Percentiles rank a stretch among this genome's conserved stretches.
Evolutionary conservation across 2,329 filamentous ascomycete species (phyloP).

Genomic region (Parastagonospora nodorum): DNA sequence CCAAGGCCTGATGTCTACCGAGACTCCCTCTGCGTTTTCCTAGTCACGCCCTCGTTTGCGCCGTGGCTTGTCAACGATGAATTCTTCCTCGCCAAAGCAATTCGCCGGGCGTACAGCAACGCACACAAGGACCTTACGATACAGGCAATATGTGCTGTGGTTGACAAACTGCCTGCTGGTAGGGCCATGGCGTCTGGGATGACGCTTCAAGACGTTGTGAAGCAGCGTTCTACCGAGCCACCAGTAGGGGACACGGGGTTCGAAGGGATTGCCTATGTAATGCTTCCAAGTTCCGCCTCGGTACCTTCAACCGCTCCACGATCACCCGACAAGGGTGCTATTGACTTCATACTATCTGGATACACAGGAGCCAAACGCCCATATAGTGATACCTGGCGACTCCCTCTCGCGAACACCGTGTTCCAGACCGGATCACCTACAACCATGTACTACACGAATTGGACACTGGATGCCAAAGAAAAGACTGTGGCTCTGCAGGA

Average conservation of each 20-base stretch:
- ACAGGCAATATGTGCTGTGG: constrained; percentile 41
- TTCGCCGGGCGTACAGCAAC: constrained; percentile 23
- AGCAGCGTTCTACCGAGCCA: constrained; percentile 6
- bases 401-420: constrained; percentile 78
- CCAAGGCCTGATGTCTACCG: not conserved
- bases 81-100: constrained; percentile 32
- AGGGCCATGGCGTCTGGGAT: constrained; percentile 3
- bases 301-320: constrained; percentile 6
- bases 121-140: constrained; percentile 4
- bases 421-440: constrained; percentile 68
- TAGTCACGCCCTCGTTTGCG: constrained; percentile 42
- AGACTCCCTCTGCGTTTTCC: constrained; percentile 32
- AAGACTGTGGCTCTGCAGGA: constrained; percentile 9
- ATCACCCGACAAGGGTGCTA: constrained; percentile 23
- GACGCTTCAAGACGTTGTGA: constrained; percentile 4
- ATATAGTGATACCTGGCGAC: constrained; percentile 44
- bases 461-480: constrained; percentile 14
- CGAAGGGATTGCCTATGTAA: constrained; percentile 43
- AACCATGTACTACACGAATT: constrained; percentile 33
- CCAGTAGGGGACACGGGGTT: constrained; percentile 29
- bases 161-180: constrained; percentile 42
- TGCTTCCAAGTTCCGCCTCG: constrained; percentile 18
- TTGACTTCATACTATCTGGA: constrained; percentile 28
- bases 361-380: not conserved
- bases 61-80: constrained; percentile 34